These are phyloP conservation scores for Eimeria falciformis DNA, from an alignment of 169 alveolate species.

Conservation along the genomic window DNA sequence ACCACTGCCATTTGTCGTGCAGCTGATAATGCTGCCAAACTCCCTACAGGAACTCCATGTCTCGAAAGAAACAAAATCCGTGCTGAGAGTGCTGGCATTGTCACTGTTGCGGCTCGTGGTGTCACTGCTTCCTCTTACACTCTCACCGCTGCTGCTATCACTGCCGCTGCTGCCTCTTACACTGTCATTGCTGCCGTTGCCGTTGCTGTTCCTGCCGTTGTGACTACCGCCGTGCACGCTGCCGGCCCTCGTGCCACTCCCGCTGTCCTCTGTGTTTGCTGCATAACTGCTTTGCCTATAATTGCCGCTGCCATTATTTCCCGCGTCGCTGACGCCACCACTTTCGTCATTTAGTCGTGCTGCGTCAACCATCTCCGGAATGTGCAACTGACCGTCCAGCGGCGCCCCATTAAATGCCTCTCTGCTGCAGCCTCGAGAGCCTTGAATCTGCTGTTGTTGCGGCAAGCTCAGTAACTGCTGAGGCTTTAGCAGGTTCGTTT, in stretches of 20 bases:
- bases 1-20: neutral
- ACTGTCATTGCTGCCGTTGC: neutral
- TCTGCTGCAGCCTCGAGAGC: too few relatives aligned
- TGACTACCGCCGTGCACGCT: neutral
- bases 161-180: conserved; percentile 22
- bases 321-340: neutral
- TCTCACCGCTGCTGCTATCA: conserved; percentile 19
- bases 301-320: neutral
- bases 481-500: too few relatives aligned
- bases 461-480: too few relatives aligned
- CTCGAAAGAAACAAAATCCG: neutral
- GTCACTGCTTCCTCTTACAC: neutral
- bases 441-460: too few relatives aligned
- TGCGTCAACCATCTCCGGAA: too few relatives aligned
- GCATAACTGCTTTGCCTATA: neutral
- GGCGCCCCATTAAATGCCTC: too few relatives aligned
- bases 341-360: neutral
- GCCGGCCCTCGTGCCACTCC: neutral
- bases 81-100: neutral
- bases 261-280: neutral
- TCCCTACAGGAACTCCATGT: conserved; percentile 50
- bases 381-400: too few relatives aligned
- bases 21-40: neutral
- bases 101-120: neutral
- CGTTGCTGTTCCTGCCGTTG: conserved; percentile 6